These are phyloP conservation scores for Fomitopsis betulina DNA, from an alignment of 1,284 basidiomycete species.

Conservation along the genomic window DNA sequence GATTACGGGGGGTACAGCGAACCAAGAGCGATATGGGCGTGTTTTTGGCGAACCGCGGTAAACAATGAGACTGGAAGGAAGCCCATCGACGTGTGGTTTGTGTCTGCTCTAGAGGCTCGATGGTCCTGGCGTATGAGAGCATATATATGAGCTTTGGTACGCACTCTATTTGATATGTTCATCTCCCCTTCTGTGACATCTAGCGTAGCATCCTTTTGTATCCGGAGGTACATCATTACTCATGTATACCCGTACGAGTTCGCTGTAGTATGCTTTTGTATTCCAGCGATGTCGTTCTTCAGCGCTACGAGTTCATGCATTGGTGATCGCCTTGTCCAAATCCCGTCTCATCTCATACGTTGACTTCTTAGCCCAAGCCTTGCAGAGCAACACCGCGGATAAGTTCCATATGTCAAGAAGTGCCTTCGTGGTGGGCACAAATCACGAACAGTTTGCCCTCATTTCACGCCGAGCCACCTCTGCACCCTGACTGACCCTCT, in stretches of 20 bases:
- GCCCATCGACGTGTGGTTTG: not conserved
- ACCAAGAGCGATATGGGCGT: slow-evolving; percentile 30
- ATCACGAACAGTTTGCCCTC: no score
- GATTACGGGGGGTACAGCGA: slow-evolving; percentile 22
- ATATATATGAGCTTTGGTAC: no score
- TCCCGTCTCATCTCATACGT: no score
- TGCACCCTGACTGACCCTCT: no score
- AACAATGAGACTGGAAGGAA: slow-evolving; percentile 12
- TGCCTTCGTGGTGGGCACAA: no score
- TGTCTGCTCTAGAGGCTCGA: not conserved
- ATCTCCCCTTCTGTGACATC: not conserved
- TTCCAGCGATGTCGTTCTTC: not conserved
- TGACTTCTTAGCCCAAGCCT: no score
- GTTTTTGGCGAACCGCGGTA: slow-evolving; percentile 27
- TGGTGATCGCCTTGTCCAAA: no score
- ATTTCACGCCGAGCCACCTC: no score
- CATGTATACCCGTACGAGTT: not conserved
- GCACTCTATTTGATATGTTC: not conserved
- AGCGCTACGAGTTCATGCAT: no score
- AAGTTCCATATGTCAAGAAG: no score
- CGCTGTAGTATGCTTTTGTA: not conserved
- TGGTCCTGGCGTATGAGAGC: no score
- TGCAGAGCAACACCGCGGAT: no score
- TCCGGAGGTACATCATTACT: not conserved
- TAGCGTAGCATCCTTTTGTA: not conserved